Percentiles rank a stretch among this genome's conserved stretches.
Conservation (phyloP, 2,329 filamentous ascomycete genomes). For the Neopestalotiopsis rosae region DNA sequence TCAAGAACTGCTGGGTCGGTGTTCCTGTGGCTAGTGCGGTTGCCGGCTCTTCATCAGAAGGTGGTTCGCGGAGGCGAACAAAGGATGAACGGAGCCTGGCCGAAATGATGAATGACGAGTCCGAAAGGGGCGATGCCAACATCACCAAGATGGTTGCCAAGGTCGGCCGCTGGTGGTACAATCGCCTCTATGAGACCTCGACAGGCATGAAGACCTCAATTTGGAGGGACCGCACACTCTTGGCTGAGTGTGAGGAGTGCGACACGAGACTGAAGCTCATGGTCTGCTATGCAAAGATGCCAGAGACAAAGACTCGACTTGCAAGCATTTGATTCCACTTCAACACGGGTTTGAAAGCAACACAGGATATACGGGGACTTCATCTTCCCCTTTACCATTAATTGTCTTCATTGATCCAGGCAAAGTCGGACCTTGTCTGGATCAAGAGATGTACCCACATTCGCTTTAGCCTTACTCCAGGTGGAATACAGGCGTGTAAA, state of each 20-base stretch:
- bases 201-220: slow-evolving; percentile 67
- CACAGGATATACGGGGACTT: background rate
- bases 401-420: too few species aligned
- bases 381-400: too few species aligned
- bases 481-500: background rate
- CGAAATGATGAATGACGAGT: slow-evolving; percentile 75
- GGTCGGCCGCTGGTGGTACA: slow-evolving; percentile 97
- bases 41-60: slow-evolving; percentile 33
- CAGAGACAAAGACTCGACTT: slow-evolving; percentile 54
- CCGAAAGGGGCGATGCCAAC: slow-evolving; percentile 76
- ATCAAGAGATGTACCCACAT: background rate
- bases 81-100: slow-evolving; percentile 63
- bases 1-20: slow-evolving; percentile 79
- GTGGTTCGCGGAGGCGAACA: slow-evolving; percentile 36
- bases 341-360: background rate
- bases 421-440: background rate
- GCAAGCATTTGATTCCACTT: slow-evolving; percentile 49
- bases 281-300: slow-evolving; percentile 89
- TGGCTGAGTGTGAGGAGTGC: slow-evolving; percentile 85
- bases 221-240: slow-evolving; percentile 76
- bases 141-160: slow-evolving; percentile 92
- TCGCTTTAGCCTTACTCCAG: background rate
- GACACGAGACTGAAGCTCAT: slow-evolving; percentile 88
- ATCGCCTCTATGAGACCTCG: slow-evolving; percentile 82
- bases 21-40: slow-evolving; percentile 71